Evolutionary conservation across 2,329 filamentous ascomycete species (phyloP).

Genomic region (Penicillium sp.): DNA sequence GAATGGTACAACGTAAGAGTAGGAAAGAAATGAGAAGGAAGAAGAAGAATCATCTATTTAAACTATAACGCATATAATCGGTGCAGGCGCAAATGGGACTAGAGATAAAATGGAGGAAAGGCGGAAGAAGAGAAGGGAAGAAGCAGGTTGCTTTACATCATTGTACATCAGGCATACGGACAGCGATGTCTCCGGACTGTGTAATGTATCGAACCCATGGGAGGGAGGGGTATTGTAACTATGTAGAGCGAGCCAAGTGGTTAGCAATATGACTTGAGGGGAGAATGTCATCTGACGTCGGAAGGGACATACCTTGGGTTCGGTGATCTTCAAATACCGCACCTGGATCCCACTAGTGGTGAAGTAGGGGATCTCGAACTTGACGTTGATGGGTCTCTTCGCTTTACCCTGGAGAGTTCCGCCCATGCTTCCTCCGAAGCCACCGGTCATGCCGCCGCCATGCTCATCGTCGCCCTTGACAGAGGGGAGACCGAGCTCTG

Average conservation of each 20-base stretch:
- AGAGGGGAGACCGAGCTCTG: constrained; percentile 89
- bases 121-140: neutral
- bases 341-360: constrained; percentile 99
- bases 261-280: neutral
- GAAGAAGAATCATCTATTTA: constrained; percentile 10
- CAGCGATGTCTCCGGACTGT: constrained; percentile 94
- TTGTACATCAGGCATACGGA: constrained; percentile 88
- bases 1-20: neutral
- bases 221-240: constrained; percentile 97
- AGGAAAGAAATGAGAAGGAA: neutral
- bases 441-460: constrained; percentile 96
- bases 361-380: constrained; percentile 99
- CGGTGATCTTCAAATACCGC: constrained; percentile 97
- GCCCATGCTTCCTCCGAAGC: constrained; percentile 96
- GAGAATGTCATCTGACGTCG: neutral
- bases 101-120: neutral
- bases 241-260: constrained; percentile 2
- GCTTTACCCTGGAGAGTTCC: constrained; percentile 84
- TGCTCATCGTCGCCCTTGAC: constrained; percentile 95
- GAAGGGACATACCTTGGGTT: constrained; percentile 81
- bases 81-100: neutral
- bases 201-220: constrained; percentile 99
- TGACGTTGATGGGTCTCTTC: constrained; percentile 96
- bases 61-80: constrained; percentile 11
- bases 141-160: constrained; percentile 47